Base-by-base conservation (phyloP, 495 filamentous ascomycete genomes). In the Xylaria curta region DNA sequence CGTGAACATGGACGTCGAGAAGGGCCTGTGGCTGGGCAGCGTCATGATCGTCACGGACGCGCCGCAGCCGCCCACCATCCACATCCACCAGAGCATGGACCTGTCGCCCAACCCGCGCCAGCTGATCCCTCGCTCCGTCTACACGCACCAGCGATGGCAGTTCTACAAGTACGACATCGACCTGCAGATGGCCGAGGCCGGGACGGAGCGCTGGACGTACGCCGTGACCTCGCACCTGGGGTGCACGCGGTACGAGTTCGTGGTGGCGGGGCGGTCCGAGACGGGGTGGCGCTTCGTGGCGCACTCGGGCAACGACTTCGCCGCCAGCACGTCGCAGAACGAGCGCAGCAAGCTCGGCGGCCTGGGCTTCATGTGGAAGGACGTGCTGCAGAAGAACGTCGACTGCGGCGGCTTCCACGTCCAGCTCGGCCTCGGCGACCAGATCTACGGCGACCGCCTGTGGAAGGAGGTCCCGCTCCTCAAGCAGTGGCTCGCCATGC, bases 121-220 rank as follows among this genome's bases (percentile, higher is more conserved):
- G 76, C 85, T 99, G 17, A 92, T 94, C 69, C 89, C 94, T 0
- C 89, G 91, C 74, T 89, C 91, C 24, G 97, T 99, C 59, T 92
- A 90, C 74, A 91, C 88, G 10, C 97, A 99, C 81, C 94, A 97
- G 76, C 85, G 93, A 46, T 99, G 94, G 94, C 91, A 89, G 13
- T 99, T 99, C 77, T 98, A 97, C 82, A 92, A 96, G 73, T 99
- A 99, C 76, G 96, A 98, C 71, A 80, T 99, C 69, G 93, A 97
- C 73, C 82, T 98, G 33, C 90, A 90, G 72, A 98, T 99, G 96
- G 91, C 92, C 40, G 96, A 98, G 12, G 81, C 86, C 12, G 54
- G 54, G 4, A 89, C 92, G 36, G 93, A 95, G 4, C 94, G 96
- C 76, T 99, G 96, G 96, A 99, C 96, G 0, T 99, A 99, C 78